Evolutionary conservation across 352 stramenopile genomes (phyloP).

Genomic region (Globisporangium iwayamae): DNA sequence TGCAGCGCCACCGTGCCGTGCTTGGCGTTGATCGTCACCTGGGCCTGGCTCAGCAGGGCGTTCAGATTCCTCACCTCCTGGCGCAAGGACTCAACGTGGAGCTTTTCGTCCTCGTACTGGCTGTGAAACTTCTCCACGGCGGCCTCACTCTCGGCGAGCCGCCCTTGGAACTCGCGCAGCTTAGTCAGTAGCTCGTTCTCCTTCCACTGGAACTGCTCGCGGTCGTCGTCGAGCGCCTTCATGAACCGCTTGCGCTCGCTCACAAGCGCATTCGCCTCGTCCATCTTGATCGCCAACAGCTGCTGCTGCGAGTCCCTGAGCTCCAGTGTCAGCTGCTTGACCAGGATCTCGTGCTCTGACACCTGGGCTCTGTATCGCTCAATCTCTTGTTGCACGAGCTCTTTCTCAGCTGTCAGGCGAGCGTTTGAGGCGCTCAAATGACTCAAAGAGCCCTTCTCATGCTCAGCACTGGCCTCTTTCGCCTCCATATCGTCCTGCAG

Average conservation of each 20-base stretch:
- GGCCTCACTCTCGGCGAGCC: constrained; percentile 49
- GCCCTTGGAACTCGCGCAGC: constrained; percentile 43
- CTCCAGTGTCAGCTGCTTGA: constrained; percentile 26
- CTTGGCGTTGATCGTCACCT: constrained; percentile 46
- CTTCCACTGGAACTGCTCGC: constrained; percentile 42
- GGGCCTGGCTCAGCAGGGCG: constrained; percentile 54
- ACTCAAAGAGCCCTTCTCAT: constrained; percentile 10
- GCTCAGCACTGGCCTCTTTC: constrained; percentile 4
- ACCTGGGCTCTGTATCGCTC: constrained; percentile 18
- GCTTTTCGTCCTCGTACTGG: constrained; percentile 76
- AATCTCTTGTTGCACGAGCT: constrained; percentile 17
- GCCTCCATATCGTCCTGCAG: constrained; percentile 18
- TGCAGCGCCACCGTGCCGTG: constrained; percentile 12
- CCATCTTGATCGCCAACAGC: constrained; percentile 49
- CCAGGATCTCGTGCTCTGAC: constrained; percentile 22
- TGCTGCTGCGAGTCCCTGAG: constrained; percentile 45
- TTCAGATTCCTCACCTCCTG: constrained; percentile 68
- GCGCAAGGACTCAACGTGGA: constrained; percentile 62
- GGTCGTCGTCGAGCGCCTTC: constrained; percentile 47
- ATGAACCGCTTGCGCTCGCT: constrained; percentile 52
- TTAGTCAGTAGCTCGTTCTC: constrained; percentile 56
- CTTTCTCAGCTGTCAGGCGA: constrained; percentile 27
- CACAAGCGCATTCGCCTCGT: constrained; percentile 49
- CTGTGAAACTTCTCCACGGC: constrained; percentile 51
- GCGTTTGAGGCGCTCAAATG: constrained; percentile 16